Base-by-base conservation (phyloP, 768 basidiomycete species). In the Exidia glandulosa region DNA sequence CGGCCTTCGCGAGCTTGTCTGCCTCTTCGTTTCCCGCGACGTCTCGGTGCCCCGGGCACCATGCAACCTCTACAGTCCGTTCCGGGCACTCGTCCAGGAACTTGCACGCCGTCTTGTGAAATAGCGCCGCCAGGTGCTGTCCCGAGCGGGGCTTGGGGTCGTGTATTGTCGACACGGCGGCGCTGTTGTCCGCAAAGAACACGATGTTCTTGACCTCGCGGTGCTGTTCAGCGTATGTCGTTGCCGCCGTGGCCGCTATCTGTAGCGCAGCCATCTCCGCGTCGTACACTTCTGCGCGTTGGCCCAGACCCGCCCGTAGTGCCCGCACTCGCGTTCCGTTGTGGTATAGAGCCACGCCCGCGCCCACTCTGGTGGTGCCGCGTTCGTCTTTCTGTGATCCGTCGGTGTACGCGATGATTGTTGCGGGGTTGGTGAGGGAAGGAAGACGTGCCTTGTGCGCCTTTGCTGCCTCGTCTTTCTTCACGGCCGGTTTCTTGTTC, bases 211-310 rank as follows among this genome's bases (percentile, higher is more conserved):
- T 34, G 32, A 2, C 59, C 16, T 59, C 19, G 3, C 50, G 62
- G 57, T 63, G 57, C 3, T 31, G 14, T 29, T 37, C 31, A 2
- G 62, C 33, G 27, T 37, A 64, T 27, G 48, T 32, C 3, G 57
- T 58, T 12, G 64, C 67, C 25, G 50, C 32, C 4, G 48, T 57
- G n/a, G 65, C 61, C 2, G 66, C 67, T 30, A 61, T 61, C 29
- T 50, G 50, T 0, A 71, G 68, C 2, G 61, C 70, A 14, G 65
- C 63, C 34, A 71, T 62, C 50, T 73, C 70, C 0, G 66, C 70
- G 29, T 72, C 67, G 57, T 65, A 70, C 3, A 68, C 66, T 48
- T 71, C 69, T 10, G 71, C 65, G 25, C 60, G 41, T 0, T 63
- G 63, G 1, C 71, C 71, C 32, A 72, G 56, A 10, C 70, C 69